Evolutionary conservation across 2,329 filamentous ascomycete genomes (phyloP), one percentile per base, ranked within the genome.

Genomic region (Coniochaeta hoffmannii): DNA sequence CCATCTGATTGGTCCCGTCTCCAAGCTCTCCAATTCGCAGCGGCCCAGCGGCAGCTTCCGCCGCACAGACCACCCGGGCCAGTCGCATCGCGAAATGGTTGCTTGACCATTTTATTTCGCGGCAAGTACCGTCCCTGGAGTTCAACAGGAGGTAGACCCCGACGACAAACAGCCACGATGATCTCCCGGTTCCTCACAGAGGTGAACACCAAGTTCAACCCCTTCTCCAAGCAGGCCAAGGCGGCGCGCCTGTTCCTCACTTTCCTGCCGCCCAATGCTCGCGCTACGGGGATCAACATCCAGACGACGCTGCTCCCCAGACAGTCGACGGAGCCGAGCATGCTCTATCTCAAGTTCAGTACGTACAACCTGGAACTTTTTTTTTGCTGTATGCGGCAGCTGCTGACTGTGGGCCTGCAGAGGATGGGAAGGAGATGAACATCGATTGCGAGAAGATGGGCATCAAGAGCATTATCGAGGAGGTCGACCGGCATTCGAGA

Each of bases 381-480:
- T n/a, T n/a, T n/a, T n/a, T n/a, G n/a, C n/a, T n/a, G n/a, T n/a
- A n/a, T n/a, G n/a, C n/a, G n/a, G n/a, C n/a, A n/a, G 31, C 12
- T 41, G 41, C 41, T 46, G n/a, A 46, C 19, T 28, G 24, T 46
- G 22, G 5, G 5, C 30, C 1, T 52, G 55, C 68, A 95, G 90
- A 96, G 79, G 94, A 97, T 68, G 94, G 94, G 64, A 96, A 93
- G 75, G 87, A 95, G 66, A 83, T 97, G 76, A 83, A 84, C 32
- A 81, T 97, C 36, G 86, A 96, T 68, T 80, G 90, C 62, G 85
- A 89, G 63, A 88, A 87, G 70, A 78, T 92, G 73, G 88, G 86
- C 63, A 92, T 97, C 68, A 89, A 89, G 68, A 88, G 91, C 65
- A 82, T 97, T 19, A 80, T 93, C 56, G 89, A 91, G 69, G 91